Base-by-base conservation (phyloP, 768 basidiomycete genomes). In the Udeniomyces megalosporus region DNA sequence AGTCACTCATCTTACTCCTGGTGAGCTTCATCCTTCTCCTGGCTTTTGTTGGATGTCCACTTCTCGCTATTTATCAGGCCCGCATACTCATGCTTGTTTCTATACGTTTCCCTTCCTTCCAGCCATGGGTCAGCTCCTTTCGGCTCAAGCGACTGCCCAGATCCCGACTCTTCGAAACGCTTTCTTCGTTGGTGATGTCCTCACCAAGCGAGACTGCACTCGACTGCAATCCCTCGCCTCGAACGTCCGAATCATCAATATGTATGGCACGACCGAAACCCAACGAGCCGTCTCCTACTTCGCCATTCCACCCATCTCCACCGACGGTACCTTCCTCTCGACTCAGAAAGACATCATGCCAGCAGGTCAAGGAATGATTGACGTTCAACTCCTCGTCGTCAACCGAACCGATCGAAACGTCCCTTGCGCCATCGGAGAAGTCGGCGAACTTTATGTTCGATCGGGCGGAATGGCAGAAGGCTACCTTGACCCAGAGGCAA, bases 261-360 rank as follows among this genome's bases (percentile, higher is more conserved):
- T 99, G 95, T 99, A 96, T 73, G 95, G 95, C 17, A 97, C 95
- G 7, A 99, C 95, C 24, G 95, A 99, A 75, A 97, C 95, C 8
- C 95, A 99, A 73, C 87, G 95, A 57, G 95, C 95, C 2, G 95
- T 99, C 11, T 96, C 92, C 24, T 97, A 96, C 76, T 96, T 92
- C 71, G 80, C 83, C 24, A 89, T 97, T 68, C 91, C 93, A 2
- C 81, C 86, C 57, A 80, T 93, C 10, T 76, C 83, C 8, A 78
- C 79, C 60, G 91, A 97, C 70, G 80, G 84, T 0, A 91, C 90
- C 1, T 96, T 95, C 80, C 80, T 97, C 46, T 81, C 84, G 26
- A 89, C 83, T 1, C 87, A 92, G 72, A 99, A 99, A 75, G 95
- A 97, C 70, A 84, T 95, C 74, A 93, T 99, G 80, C 92, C 92